Conservation (phyloP, 257 asterid species). For the Solanum tarijense region DNA sequence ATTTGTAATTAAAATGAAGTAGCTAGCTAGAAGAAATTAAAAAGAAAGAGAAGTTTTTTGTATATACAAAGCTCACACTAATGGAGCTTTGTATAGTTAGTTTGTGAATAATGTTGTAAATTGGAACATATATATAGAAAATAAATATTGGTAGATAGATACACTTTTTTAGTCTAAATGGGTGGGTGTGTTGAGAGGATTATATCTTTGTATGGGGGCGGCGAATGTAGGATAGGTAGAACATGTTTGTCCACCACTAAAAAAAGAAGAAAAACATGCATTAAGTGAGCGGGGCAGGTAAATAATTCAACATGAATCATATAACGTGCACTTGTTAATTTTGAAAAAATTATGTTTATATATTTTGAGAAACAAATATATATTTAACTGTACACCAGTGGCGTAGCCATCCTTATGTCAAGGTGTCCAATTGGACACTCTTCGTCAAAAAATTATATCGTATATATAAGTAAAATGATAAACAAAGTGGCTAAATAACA, state of each 20-base stretch:
- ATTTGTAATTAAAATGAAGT: not conserved
- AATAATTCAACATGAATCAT: too few species aligned
- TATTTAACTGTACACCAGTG: too few species aligned
- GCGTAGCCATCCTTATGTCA: too few species aligned
- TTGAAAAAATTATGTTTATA: too few species aligned
- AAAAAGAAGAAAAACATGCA: not conserved
- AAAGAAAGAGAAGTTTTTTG: not conserved
- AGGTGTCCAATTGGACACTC: too few species aligned
- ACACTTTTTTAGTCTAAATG: not conserved
- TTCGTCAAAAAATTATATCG: too few species aligned
- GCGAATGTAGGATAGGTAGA: not conserved
- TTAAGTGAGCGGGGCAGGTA: not conserved
- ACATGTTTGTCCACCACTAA: not conserved
- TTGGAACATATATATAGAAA: not conserved
- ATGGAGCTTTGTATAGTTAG: not conserved
- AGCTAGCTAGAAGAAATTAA: not conserved
- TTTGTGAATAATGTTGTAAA: not conserved
- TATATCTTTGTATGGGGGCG: not conserved
- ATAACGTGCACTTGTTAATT: too few species aligned
- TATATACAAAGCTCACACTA: not conserved
- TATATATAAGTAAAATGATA: too few species aligned
- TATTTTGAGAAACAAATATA: too few species aligned
- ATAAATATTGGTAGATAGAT: not conserved
- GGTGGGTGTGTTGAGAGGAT: not conserved
- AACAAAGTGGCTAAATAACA: too few species aligned